Base-by-base conservation (phyloP, 1,284 basidiomycete species). In the Austroboletus novae-zelandiae region DNA sequence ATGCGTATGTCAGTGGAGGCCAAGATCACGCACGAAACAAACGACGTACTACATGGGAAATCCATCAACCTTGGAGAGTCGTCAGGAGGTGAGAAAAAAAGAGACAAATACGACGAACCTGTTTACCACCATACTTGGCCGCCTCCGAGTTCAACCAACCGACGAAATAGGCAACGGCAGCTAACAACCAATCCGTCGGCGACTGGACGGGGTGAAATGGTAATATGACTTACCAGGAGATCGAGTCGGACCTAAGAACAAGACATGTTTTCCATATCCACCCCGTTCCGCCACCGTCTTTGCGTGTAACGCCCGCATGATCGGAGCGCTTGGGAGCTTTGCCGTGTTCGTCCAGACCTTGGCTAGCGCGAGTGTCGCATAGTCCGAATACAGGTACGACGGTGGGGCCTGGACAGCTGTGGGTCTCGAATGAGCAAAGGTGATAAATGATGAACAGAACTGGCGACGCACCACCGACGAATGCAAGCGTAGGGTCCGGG, bases 261-360 rank as follows among this genome's bases (percentile, higher is more conserved):
- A 7, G 5, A 32, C 4, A 5, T 43, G 11, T 39, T 48, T 59
- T 42, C 58, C 58, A 0, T 59, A 59, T 9, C 58, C 57, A 4
- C 57, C 57, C 0, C 47, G 42, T 18, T 58, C 47, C 5, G 41
- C 44, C 10, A 51, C 18, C 0, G 15, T 43, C 29, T 42, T 40
- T 9, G 49, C 40, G 23, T 51, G 4, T 29, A 23, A 35, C 9
- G 15, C 34, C 6, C 9, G 25, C 57, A 59, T 60, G 9, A 2
- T 37, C n/a, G n/a, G 20, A 9, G 0, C 39, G 25, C 5, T 47
- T 4, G 59, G 51, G 1, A 61, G 47, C 39, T 54, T 59, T 9
- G 53, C 57, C 10, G 14, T 52, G n/a, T 50, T 46, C 9, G 60
- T 45, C 55, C 60, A 59, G 5, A 61, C 49, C 41, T 60, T 59